Evolutionary conservation across 1,284 basidiomycete genomes (phyloP).

Genomic region (Rhizoctonia solani): DNA sequence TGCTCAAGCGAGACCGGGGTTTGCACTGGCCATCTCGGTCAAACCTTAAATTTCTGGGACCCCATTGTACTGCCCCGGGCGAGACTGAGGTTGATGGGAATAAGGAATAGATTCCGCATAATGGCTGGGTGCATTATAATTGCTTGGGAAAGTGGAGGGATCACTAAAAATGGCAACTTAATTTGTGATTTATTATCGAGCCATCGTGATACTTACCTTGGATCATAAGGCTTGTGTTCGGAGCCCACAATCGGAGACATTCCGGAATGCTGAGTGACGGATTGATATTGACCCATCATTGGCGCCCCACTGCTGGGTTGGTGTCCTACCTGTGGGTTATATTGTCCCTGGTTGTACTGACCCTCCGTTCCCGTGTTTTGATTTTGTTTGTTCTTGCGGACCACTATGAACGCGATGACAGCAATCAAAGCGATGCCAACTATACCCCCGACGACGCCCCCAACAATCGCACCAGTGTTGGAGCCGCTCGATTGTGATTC

Average conservation of each 20-base stretch:
- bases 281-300: constrained; percentile 21
- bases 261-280: constrained; percentile 5
- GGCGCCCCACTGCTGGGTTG: constrained; percentile 6
- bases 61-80: constrained; percentile 16
- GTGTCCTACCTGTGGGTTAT: neutral
- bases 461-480: constrained; percentile 42
- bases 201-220: neutral
- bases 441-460: constrained; percentile 43
- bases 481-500: neutral
- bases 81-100: constrained; percentile 3
- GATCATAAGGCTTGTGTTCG: constrained; percentile 19
- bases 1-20: no score
- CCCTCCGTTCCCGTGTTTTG: neutral
- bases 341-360: neutral
- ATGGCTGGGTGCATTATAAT: neutral
- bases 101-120: constrained; percentile 10
- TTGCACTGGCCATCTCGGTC: neutral
- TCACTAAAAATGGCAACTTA: neutral
- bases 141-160: neutral
- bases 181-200: neutral
- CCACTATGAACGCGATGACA: constrained; percentile 37
- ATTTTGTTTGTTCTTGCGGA: constrained; percentile 14
- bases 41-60: constrained; percentile 18
- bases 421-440: constrained; percentile 38
- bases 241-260: neutral